Evolutionary conservation across 192 early-diverging fungal genomes (phyloP).

Genomic region (Coemansia sp.): DNA sequence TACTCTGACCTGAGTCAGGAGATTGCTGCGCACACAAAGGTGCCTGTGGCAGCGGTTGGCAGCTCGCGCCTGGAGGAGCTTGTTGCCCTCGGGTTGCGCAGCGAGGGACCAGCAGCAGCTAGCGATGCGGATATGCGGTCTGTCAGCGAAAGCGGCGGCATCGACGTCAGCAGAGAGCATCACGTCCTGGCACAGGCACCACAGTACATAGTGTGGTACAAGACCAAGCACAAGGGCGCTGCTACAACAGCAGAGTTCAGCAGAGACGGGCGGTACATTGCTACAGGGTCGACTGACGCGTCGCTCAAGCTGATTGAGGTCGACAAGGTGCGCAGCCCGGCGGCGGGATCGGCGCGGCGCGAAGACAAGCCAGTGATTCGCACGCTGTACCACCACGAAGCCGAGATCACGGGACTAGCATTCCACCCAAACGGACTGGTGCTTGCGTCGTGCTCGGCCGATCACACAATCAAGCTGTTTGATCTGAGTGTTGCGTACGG

Average conservation of each 20-base stretch:
- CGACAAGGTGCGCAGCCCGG: constrained; percentile 63
- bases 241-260: constrained; percentile 67
- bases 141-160: constrained; percentile 8
- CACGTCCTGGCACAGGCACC: constrained; percentile 32
- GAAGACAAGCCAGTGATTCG: constrained; percentile 85
- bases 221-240: constrained; percentile 74
- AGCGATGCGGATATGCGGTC: constrained; percentile 31
- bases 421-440: constrained; percentile 94
- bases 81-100: constrained; percentile 60
- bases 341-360: constrained; percentile 60
- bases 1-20: constrained; percentile 58
- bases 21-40: constrained; percentile 66
- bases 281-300: constrained; percentile 84
- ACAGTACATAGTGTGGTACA: constrained; percentile 67
- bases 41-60: constrained; percentile 59
- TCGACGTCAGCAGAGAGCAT: constrained; percentile 19
- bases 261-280: constrained; percentile 73
- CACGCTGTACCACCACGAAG: constrained; percentile 85
- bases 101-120: constrained; percentile 38
- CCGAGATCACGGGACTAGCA: constrained; percentile 75
- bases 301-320: constrained; percentile 92
- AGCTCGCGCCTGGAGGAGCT: constrained; percentile 63
- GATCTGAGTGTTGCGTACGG: constrained; percentile 80
- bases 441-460: constrained; percentile 82
- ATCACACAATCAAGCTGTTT: constrained; percentile 85